phyloP scores from a whole-genome alignment of 2,329 filamentous ascomycete species.

The Colletotrichum cuscutae region DNA sequence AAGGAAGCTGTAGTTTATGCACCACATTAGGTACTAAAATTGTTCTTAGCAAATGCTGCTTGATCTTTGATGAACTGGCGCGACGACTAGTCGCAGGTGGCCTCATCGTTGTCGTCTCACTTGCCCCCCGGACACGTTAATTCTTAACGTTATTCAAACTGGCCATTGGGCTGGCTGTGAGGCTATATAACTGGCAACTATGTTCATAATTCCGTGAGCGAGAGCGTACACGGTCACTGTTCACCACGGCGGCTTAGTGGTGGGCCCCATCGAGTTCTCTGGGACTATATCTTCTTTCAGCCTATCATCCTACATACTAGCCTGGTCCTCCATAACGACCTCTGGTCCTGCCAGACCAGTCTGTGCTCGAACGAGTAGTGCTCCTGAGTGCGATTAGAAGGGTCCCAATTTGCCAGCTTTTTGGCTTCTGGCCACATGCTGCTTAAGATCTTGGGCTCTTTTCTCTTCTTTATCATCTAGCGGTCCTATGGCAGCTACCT shows the following conservation, averaged over 20 bases:
- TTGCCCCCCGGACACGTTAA: neutral
- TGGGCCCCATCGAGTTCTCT: neutral
- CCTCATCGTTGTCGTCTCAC: neutral
- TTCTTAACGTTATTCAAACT: neutral
- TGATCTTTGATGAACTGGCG: neutral
- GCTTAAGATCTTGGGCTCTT: no score
- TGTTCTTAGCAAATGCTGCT: slow-evolving; percentile 12
- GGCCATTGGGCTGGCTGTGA: neutral
- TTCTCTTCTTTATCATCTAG: no score
- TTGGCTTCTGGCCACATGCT: no score
- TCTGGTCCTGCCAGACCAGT: neutral
- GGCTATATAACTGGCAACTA: neutral
- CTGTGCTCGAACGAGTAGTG: neutral
- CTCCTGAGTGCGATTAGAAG: neutral
- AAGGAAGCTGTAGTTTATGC: slow-evolving; percentile 18
- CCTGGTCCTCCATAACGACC: neutral
- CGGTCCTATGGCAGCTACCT: neutral
- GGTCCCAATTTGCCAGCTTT: neutral
- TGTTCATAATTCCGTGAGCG: neutral
- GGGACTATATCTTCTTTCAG: neutral
- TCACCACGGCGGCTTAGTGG: neutral
- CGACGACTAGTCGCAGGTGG: no score
- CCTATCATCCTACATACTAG: neutral
- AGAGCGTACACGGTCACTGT: neutral
- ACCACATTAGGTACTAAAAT: slow-evolving; percentile 9